phyloP scores from a whole-genome alignment of 371 early-diverging fungal genomes.

The Coemansia sp. region DNA sequence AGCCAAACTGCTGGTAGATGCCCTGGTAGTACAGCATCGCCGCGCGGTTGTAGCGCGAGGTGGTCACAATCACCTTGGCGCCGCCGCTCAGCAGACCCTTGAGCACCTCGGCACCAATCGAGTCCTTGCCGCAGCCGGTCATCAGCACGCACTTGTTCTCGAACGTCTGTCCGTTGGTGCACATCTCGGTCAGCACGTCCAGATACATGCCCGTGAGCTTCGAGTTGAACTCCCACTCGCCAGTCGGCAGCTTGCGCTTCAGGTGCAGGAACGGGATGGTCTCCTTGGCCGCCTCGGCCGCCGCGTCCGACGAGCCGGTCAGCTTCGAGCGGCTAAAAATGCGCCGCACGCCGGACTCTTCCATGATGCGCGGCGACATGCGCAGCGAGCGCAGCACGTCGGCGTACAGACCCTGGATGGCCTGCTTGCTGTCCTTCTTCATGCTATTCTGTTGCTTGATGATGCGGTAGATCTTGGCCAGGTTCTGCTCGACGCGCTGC shows the following conservation, averaged over 20 bases:
- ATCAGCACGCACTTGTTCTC: constrained; percentile 81
- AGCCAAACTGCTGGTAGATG: constrained; percentile 88
- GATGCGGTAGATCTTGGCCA: constrained; percentile 76
- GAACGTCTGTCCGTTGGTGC: constrained; percentile 80
- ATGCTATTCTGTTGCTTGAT: constrained; percentile 72
- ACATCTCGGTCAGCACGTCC: constrained; percentile 74
- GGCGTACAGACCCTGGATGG: constrained; percentile 68
- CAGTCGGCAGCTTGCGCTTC: constrained; percentile 68
- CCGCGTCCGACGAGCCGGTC: constrained; percentile 1
- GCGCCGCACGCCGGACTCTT: constrained; percentile 47
- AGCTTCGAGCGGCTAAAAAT: constrained; percentile 37
- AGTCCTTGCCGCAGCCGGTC: constrained; percentile 92
- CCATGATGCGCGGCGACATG: constrained; percentile 69
- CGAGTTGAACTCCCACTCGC: constrained; percentile 69
- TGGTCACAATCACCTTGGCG: constrained; percentile 91
- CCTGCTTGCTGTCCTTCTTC: constrained; percentile 70
- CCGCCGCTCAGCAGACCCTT: constrained; percentile 92
- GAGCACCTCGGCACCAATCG: constrained; percentile 90
- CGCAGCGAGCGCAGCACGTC: constrained; percentile 74
- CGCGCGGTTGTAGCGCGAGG: constrained; percentile 85
- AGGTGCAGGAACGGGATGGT: constrained; percentile 80
- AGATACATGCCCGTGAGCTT: constrained; percentile 75
- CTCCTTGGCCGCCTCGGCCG: constrained; percentile 59
- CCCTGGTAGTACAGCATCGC: constrained; percentile 90
- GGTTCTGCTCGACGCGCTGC: constrained; percentile 74